Conservation (phyloP, 225 moss, liverwort and hornwort genomes). For the Sphagnum tenellum region DNA sequence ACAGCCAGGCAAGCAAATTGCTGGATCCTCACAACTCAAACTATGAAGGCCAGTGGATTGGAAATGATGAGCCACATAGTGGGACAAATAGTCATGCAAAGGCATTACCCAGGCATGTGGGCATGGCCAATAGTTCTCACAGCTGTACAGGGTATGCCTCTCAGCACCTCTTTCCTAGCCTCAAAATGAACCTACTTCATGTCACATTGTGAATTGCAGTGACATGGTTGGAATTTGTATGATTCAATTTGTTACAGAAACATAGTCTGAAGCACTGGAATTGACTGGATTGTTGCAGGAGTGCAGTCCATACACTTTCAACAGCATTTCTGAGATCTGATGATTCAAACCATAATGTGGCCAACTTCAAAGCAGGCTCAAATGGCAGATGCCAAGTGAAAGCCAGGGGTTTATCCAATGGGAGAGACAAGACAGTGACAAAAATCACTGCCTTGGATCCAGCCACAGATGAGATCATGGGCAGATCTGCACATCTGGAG, state of each 20-base stretch:
- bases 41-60: conserved; percentile 13
- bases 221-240: too few species aligned
- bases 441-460: conserved; percentile 36
- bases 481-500: conserved; percentile 55
- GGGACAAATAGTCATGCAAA: conserved; percentile 14
- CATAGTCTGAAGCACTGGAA: too few species aligned
- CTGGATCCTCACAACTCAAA: conserved; percentile 14
- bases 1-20: conserved; percentile 13
- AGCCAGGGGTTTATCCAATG: conserved; percentile 16
- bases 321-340: conserved; percentile 2
- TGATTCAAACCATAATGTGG: conserved; percentile 20
- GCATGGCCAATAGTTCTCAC: conserved; percentile 6
- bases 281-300: too few species aligned
- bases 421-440: conserved; percentile 40
- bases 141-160: conserved; percentile 17
- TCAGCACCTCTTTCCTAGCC: not conserved
- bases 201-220: too few species aligned
- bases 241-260: too few species aligned
- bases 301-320: too few species aligned
- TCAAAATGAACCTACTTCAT: too few species aligned
- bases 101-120: conserved; percentile 13
- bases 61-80: conserved; percentile 7
- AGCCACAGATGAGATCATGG: conserved; percentile 32
- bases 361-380: conserved; percentile 24
- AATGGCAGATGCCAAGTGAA: conserved; percentile 14